Base-by-base conservation (phyloP, 805 yeast species). In the Candida mattraensis region DNA sequence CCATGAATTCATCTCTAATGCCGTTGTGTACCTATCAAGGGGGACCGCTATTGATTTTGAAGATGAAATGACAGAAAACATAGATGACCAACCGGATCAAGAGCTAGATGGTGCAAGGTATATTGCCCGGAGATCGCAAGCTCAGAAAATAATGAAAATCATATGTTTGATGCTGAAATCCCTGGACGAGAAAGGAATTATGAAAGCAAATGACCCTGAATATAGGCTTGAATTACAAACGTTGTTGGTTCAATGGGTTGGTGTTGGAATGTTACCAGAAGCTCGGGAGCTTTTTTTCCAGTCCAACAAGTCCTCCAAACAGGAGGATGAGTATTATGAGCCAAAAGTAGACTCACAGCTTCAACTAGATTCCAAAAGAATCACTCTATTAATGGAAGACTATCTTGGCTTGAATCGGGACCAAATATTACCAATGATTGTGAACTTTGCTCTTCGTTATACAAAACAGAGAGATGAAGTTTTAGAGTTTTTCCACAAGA, bases 1-100 rank as follows among this genome's bases (percentile, higher is more conserved):
- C 23, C 88, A 82, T 58, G 87, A 80, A 53, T 79, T 83, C 45
- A 67, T 84, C 40, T 67, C 77, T n/a, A 76, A 74, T 42, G 72
- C 74, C 9, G 63, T 74, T 4, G 64, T 72, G 10, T 67, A 58
- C 40, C 44, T 74, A 9, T 64, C 72, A 0, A 59, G 61, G 20
- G 67, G 64, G 4, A 48, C 54, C 1, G 47, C 52, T 8, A 40
- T 43, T 10, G 56, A 52, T 10, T 33, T 43, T 7, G 58, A 50
- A 5, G 42, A 47, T 1, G 47, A 45, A 28, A 17, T 22, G 3
- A 18, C 39, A 13, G 18, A 24, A 4, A 21, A 30, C 10, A n/a
- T 22, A 15, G 46, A 45, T 5, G 44, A 40, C 5, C 36, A 28
- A 6, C 42, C 31, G 10, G 41, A 41, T 30, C 24, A 19, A 13